A percentile compares a stretch with the other conserved stretches of the same genome.
Conservation (phyloP, 2,329 filamentous ascomycete species). For the Colletotrichum sp. region DNA sequence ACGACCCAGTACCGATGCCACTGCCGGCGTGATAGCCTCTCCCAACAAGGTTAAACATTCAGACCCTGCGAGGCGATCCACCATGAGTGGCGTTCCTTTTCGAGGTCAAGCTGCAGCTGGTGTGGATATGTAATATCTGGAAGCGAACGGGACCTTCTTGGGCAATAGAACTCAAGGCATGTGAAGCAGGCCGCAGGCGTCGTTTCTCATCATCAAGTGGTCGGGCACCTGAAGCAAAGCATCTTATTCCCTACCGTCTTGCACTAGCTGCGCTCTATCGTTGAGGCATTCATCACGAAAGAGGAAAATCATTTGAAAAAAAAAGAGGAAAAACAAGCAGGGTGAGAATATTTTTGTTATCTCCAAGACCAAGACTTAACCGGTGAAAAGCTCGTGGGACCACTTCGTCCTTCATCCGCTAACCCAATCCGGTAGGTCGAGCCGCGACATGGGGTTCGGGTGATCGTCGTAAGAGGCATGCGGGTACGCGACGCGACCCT, state of each 20-base stretch:
- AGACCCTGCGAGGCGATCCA: background rate
- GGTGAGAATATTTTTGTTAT: background rate
- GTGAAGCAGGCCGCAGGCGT: too few relatives aligned
- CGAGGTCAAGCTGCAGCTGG: background rate
- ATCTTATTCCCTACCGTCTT: too few relatives aligned
- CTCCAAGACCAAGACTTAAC: background rate
- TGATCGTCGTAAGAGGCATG: background rate
- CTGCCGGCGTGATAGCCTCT: background rate
- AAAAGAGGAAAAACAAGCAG: background rate
- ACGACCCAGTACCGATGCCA: background rate
- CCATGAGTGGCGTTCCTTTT: fast-evolving
- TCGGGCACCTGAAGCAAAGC: too few relatives aligned
- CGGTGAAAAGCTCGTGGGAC: background rate
- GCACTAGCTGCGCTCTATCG: background rate
- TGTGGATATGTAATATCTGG: background rate
- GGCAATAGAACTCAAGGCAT: fast-evolving
- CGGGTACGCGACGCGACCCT: background rate
- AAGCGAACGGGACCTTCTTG: background rate
- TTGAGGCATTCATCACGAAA: background rate
- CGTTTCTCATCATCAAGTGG: too few relatives aligned
- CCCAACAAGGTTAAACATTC: background rate
- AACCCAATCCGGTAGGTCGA: background rate
- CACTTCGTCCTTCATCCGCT: background rate
- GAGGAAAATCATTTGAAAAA: background rate
- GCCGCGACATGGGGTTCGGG: background rate